Base-by-base conservation (phyloP, 139 green algal genomes). In the Chlorella sp. region DNA sequence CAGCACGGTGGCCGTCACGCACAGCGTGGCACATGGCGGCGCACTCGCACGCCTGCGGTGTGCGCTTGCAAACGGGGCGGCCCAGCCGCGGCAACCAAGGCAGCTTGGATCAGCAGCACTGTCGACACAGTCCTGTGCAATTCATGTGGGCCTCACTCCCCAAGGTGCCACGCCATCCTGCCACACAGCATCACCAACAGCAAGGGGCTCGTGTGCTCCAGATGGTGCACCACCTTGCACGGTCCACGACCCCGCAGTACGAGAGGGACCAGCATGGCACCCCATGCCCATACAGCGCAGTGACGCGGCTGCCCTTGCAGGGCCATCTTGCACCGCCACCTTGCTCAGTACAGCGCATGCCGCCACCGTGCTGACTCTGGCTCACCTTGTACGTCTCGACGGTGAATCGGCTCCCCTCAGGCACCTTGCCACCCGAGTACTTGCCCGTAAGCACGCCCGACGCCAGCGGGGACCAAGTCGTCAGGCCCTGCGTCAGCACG, bases 381-480 rank as follows among this genome's bases (percentile, higher is more conserved):
- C 72, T 22, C 32, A 88, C 89, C 85, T 95, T 92, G 81, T 93
- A 94, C 10, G 69, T 61, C 5, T 87, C 80, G 35, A 92, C 26
- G 2, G 81, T 67, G 27, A 97, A 81, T 32, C 91, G 85, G 59
- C 67, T 88, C 60, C 82, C 91, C 26, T 74, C 68, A 0, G 91
- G 91, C 3, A 93, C 71, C 29, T 75, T 70, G 35, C 77, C 85
- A 27, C 85, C 84, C 17, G 61, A 76, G 85, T 97, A 97, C 75
- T 97, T 97, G 64, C 91, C 91, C 10, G 85, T 96, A 2, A 97
- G 80, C 33, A 97, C 51, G 29, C 91, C 91, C 3, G 78, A 93
- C 0, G 87, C 85, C 33, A 96, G 82, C 1, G 91, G 91, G 51
- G 63, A 84, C 88, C 89, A 97, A 27, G 83, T 94, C 31, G 91